phyloP scores from a whole-genome alignment of 2,329 filamentous ascomycete genomes.

The Aspergillus texensis region DNA sequence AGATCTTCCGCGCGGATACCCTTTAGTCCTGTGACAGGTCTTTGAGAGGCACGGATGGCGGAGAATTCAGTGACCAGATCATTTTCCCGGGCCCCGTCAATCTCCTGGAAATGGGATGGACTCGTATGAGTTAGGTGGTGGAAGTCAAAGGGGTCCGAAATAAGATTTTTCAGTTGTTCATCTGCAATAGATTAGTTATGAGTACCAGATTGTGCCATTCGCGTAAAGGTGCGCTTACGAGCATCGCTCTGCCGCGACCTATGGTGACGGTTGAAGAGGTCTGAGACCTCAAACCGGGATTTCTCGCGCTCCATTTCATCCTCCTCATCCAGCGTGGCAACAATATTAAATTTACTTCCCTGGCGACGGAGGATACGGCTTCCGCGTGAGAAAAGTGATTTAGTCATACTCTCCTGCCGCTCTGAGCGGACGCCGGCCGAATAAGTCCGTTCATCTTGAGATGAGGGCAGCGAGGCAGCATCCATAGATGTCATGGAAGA shows the following conservation, averaged over 20 bases:
- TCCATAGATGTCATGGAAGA: slow-evolving; percentile 45
- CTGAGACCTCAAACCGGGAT: slow-evolving; percentile 35
- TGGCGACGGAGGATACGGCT: slow-evolving; percentile 52
- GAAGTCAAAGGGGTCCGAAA: slow-evolving; percentile 66
- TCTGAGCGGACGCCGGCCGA: slow-evolving; percentile 34
- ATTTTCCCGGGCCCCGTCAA: slow-evolving; percentile 55
- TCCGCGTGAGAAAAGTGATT: slow-evolving; percentile 46
- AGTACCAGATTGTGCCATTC: not conserved
- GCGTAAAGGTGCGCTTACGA: slow-evolving; percentile 34
- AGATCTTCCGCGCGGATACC: slow-evolving; percentile 57
- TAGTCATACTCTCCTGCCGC: slow-evolving; percentile 40
- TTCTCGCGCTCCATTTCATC: slow-evolving; percentile 40
- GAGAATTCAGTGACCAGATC: slow-evolving; percentile 58
- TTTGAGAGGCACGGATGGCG: slow-evolving; percentile 56
- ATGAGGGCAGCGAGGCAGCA: slow-evolving; percentile 29
- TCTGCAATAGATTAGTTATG: slow-evolving; percentile 29
- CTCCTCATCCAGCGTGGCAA: slow-evolving; percentile 44
- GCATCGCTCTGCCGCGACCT: slow-evolving; percentile 35
- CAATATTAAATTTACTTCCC: slow-evolving; percentile 50
- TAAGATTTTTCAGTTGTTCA: slow-evolving; percentile 51
- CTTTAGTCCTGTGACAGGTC: slow-evolving; percentile 51
- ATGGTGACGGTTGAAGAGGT: slow-evolving; percentile 37
- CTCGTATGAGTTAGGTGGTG: slow-evolving; percentile 65
- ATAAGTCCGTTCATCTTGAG: slow-evolving; percentile 36
- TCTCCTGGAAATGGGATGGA: slow-evolving; percentile 55